These are phyloP conservation scores for Dissoconium aciculare DNA, from an alignment of 2,329 filamentous ascomycete genomes.

Conservation along the genomic window DNA sequence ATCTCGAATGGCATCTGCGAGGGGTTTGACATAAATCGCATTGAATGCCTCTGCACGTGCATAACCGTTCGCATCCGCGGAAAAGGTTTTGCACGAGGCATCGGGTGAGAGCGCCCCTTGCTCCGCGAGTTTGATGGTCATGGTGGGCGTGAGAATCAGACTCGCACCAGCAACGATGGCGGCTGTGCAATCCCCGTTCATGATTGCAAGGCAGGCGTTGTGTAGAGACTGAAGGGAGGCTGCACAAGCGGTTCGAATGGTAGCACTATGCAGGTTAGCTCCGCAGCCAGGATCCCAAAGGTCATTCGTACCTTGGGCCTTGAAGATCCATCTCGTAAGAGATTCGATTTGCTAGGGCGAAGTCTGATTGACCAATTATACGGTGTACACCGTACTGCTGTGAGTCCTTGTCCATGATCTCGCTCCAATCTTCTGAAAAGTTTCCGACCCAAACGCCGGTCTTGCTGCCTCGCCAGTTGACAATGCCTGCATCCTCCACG, in stretches of 20 bases:
- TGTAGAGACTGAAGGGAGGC: constrained; percentile 25
- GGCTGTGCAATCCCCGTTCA: constrained; percentile 11
- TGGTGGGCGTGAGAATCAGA: constrained; percentile 12
- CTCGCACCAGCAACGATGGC: constrained; percentile 12
- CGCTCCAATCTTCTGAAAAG: constrained; percentile 10
- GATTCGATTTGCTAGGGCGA: constrained; percentile 11
- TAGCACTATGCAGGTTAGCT: too few species aligned
- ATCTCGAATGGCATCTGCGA: constrained; percentile 31
- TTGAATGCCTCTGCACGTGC: constrained; percentile 40
- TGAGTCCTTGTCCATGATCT: constrained; percentile 5
- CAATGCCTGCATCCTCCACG: constrained; percentile 6
- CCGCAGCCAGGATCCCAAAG: too few species aligned
- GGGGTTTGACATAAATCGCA: constrained; percentile 36
- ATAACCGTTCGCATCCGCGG: constrained; percentile 33
- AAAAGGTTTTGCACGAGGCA: constrained; percentile 17
- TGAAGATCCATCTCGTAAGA: constrained; percentile 10
- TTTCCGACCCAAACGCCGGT: constrained; percentile 7
- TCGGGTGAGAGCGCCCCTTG: constrained; percentile 19
- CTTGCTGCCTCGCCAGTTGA: constrained; percentile 2
- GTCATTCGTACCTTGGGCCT: too few species aligned
- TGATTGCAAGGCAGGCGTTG: constrained; percentile 17
- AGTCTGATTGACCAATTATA: constrained; percentile 5
- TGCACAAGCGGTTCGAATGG: constrained; percentile 31
- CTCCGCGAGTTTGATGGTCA: constrained; percentile 14
- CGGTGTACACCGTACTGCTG: constrained; percentile 7